Evolutionary conservation across 1,139 yeast species (phyloP).

Genomic region (Geotrichum histeridarum): DNA sequence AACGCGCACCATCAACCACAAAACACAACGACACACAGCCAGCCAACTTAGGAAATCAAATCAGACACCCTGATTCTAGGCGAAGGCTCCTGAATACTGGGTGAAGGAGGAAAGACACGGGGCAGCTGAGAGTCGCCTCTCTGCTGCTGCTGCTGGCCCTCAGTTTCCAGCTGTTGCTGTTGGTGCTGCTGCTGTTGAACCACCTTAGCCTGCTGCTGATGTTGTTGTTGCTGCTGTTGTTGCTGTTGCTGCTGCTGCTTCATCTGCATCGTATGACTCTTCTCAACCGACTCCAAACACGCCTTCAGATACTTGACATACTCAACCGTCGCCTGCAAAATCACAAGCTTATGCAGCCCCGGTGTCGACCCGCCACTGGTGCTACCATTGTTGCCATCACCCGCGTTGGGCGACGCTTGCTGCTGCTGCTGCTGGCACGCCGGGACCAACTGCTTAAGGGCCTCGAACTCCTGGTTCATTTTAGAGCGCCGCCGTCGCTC

Average conservation of each 20-base stretch:
- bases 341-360: constrained; percentile 76
- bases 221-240: constrained; percentile 4
- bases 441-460: constrained; percentile 69
- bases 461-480: constrained; percentile 79
- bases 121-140: not conserved
- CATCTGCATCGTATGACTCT: not conserved
- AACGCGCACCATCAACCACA: too few species aligned
- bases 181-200: not conserved
- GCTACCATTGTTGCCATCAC: constrained; percentile 14
- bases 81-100: constrained; percentile 13
- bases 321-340: constrained; percentile 74
- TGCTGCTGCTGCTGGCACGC: constrained; percentile 46
- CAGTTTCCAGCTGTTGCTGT: not conserved
- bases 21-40: too few species aligned
- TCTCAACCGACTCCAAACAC: constrained; percentile 26
- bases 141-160: constrained; percentile 5
- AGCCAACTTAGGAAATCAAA: constrained; percentile 12
- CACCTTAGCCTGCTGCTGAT: not conserved
- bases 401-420: not conserved
- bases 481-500: constrained; percentile 74
- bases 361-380: constrained; percentile 35
- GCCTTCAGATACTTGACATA: constrained; percentile 63
- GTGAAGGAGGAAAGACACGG: constrained; percentile 11
- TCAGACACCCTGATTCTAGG: constrained; percentile 20
- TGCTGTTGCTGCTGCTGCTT: constrained; percentile 3